These are phyloP conservation scores for Venturia nashicola DNA, from an alignment of 2,329 filamentous ascomycete genomes.

Conservation along the genomic window DNA sequence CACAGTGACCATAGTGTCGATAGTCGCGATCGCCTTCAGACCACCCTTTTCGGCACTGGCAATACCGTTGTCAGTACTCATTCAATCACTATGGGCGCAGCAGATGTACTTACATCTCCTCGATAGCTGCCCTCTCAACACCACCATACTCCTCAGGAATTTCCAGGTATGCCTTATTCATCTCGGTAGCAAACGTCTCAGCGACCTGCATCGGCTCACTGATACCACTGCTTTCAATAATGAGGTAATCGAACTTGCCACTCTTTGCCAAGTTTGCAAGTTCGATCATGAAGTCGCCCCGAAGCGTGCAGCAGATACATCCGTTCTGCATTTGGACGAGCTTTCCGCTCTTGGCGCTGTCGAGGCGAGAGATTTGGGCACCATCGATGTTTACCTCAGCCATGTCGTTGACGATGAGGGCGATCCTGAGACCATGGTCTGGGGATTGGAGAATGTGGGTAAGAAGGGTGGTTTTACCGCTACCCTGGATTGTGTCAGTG, in stretches of 20 bases:
- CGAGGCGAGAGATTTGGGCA: constrained; percentile 45
- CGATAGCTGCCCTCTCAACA: constrained; percentile 32
- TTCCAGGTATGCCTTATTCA: constrained; percentile 35
- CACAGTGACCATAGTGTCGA: constrained; percentile 58
- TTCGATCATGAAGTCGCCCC: constrained; percentile 59
- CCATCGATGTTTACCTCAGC: constrained; percentile 50
- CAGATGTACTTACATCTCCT: constrained; percentile 29
- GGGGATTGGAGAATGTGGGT: constrained; percentile 53
- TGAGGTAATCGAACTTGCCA: constrained; percentile 55
- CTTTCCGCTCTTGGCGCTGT: constrained; percentile 48
- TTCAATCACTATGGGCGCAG: not conserved
- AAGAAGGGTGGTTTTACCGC: constrained; percentile 59
- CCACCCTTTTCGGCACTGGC: constrained; percentile 28
- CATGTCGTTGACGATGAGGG: constrained; percentile 65
- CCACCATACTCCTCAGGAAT: constrained; percentile 30
- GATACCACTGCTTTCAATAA: constrained; percentile 57
- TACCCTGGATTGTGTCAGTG: constrained; percentile 33
- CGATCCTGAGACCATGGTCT: constrained; percentile 55
- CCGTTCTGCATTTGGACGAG: constrained; percentile 57
- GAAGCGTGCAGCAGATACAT: constrained; percentile 65
- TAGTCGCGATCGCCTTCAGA: constrained; percentile 46
- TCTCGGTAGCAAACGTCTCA: constrained; percentile 49
- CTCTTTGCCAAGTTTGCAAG: constrained; percentile 51
- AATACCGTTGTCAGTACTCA: constrained; percentile 27
- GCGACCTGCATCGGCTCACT: constrained; percentile 58